Evolutionary conservation across 139 green algal species (phyloP).

Genomic region (Volvox reticuliferus): DNA sequence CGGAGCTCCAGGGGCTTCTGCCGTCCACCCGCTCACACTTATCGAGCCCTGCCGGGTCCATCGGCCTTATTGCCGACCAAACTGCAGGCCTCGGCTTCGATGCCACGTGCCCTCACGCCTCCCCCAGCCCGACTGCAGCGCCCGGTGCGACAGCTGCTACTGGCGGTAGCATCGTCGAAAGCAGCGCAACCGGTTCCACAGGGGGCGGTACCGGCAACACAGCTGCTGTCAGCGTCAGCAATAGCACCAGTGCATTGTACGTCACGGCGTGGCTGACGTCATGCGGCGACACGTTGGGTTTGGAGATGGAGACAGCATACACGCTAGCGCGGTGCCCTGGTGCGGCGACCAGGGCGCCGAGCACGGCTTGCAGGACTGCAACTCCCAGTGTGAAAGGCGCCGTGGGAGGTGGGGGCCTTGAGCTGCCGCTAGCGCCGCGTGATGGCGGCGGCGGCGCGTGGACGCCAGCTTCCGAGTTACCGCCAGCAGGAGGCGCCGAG

Average conservation of each 20-base stretch:
- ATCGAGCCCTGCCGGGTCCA: not conserved
- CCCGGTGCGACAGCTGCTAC: not conserved
- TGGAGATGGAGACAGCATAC: conserved; percentile 68
- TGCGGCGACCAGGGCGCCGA: not conserved
- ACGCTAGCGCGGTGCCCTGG: conserved; percentile 47
- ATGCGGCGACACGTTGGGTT: conserved; percentile 67
- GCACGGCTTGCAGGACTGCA: not conserved
- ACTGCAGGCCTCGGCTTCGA: not conserved
- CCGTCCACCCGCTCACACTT: conserved; percentile 39
- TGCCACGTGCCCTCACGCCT: not conserved
- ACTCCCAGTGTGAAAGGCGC: conserved; percentile 1
- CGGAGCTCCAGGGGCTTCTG: conserved; percentile 66
- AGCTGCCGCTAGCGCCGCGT: not conserved
- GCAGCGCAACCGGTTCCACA: not conserved
- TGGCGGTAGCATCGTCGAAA: not conserved
- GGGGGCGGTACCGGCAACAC: not conserved
- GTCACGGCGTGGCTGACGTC: conserved; percentile 66
- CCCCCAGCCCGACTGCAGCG: not conserved
- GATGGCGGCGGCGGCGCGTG: not conserved
- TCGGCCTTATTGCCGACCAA: not conserved
- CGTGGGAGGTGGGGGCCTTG: not conserved
- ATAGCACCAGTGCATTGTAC: conserved; percentile 54
- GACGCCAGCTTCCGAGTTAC: not conserved
- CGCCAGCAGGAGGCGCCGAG: not conserved
- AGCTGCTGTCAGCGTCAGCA: not conserved